Evolutionary conservation across 2,329 filamentous ascomycete genomes (phyloP).

Genomic region (Fonsecaea pugnacius): DNA sequence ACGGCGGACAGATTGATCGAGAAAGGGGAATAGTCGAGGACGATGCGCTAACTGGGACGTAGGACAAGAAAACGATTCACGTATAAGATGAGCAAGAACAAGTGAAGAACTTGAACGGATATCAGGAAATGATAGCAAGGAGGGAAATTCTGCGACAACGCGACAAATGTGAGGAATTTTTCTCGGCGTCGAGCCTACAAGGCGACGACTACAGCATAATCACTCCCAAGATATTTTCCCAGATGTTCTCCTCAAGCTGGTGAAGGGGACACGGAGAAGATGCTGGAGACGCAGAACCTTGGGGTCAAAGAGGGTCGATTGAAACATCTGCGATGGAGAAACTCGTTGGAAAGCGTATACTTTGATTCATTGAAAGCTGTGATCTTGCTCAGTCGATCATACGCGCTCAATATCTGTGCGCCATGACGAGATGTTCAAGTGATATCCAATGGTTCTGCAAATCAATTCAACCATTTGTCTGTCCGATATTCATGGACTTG

Average conservation of each 20-base stretch:
- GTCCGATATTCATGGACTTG: neutral
- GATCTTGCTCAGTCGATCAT: neutral
- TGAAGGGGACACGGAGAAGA: neutral
- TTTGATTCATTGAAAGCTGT: conserved; percentile 1
- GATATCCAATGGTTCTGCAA: neutral
- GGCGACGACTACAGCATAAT: neutral
- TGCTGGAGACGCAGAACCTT: neutral
- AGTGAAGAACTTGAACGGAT: conserved; percentile 48
- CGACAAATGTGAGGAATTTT: neutral
- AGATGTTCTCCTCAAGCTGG: neutral
- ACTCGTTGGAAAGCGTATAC: neutral
- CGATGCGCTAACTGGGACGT: neutral
- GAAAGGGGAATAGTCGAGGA: neutral
- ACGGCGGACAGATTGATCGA: neutral
- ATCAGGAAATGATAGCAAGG: neutral
- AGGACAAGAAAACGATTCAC: conserved; percentile 71
- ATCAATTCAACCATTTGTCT: neutral
- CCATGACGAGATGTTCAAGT: neutral
- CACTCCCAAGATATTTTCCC: neutral
- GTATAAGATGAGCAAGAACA: conserved; percentile 74
- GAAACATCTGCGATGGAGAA: neutral
- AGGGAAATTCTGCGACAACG: neutral
- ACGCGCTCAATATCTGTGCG: neutral
- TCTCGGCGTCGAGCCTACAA: neutral
- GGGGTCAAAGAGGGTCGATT: neutral